phyloP scores from a whole-genome alignment of 768 basidiomycete species.

The Collybia sp. region DNA sequence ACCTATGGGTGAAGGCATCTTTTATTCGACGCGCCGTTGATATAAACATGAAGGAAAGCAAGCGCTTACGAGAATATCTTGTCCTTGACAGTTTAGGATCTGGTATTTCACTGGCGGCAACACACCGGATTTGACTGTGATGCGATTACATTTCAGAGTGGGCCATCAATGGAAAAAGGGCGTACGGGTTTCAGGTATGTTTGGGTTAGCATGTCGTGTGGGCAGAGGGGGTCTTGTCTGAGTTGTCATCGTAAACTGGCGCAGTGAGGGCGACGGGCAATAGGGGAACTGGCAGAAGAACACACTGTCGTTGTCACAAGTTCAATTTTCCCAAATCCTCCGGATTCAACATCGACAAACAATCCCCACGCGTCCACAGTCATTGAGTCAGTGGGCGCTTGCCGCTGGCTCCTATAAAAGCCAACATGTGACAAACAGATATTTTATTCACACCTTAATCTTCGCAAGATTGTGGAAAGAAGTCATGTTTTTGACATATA shows the following conservation, averaged over 20 bases:
- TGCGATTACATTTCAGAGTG: constrained; percentile 5
- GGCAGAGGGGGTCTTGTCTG: constrained; percentile 48
- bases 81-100: constrained; percentile 82
- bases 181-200: constrained; percentile 40
- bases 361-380: too few species aligned
- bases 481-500: background rate
- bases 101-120: constrained; percentile 86
- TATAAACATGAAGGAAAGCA: constrained; percentile 1
- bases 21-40: background rate
- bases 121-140: constrained; percentile 28
- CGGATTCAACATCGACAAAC: too few species aligned
- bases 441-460: too few species aligned
- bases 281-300: too few species aligned
- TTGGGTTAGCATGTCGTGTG: constrained; percentile 42
- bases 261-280: too few species aligned
- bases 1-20: constrained; percentile 42
- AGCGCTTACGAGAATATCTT: constrained; percentile 57
- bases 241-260: too few species aligned
- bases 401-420: too few species aligned
- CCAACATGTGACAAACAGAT: too few species aligned
- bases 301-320: too few species aligned
- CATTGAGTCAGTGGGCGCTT: too few species aligned
- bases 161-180: constrained; percentile 4
- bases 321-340: too few species aligned
- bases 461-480: too few species aligned